Evolutionary conservation across 1,284 basidiomycete genomes (phyloP).

Genomic region (Malassezia sp.): DNA sequence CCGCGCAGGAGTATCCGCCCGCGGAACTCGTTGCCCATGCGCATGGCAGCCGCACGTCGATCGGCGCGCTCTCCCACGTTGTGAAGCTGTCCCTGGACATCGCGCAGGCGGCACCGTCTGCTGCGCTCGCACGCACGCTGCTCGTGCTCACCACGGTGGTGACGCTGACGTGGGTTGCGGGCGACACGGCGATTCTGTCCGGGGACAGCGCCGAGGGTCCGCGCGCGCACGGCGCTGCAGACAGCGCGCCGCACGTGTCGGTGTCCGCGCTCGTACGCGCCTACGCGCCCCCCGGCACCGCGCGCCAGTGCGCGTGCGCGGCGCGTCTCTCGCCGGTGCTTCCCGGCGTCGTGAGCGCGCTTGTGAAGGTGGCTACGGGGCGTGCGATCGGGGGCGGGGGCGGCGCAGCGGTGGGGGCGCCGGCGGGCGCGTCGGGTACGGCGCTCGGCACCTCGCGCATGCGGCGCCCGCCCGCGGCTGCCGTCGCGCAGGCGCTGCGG

Average conservation of each 20-base stretch:
- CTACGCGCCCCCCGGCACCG: too few species aligned
- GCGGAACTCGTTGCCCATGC: background rate
- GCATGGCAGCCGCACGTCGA: background rate
- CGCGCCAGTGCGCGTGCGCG: background rate
- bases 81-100: slow-evolving; percentile 13
- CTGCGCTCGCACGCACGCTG: background rate
- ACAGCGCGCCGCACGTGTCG: too few species aligned
- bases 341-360: slow-evolving; percentile 11
- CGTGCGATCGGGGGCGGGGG: too few species aligned
- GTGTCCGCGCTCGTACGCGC: too few species aligned
- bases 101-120: background rate
- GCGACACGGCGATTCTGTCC: background rate
- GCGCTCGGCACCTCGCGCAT: too few species aligned
- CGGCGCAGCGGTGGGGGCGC: background rate
- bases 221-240: too few species aligned
- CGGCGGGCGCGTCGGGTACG: background rate
- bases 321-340: slow-evolving; percentile 4
- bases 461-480: background rate
- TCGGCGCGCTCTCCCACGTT: slow-evolving; percentile 11
- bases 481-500: background rate
- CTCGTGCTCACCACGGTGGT: slow-evolving; percentile 2
- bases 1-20: slow-evolving; percentile 7
- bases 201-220: too few species aligned
- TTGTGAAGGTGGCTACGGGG: slow-evolving; percentile 1
- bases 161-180: slow-evolving; percentile 7